Percentiles rank a stretch among this genome's conserved stretches.
Evolutionary conservation across 2,329 filamentous ascomycete genomes (phyloP).

Genomic region (Diaporthe aspalathi): DNA sequence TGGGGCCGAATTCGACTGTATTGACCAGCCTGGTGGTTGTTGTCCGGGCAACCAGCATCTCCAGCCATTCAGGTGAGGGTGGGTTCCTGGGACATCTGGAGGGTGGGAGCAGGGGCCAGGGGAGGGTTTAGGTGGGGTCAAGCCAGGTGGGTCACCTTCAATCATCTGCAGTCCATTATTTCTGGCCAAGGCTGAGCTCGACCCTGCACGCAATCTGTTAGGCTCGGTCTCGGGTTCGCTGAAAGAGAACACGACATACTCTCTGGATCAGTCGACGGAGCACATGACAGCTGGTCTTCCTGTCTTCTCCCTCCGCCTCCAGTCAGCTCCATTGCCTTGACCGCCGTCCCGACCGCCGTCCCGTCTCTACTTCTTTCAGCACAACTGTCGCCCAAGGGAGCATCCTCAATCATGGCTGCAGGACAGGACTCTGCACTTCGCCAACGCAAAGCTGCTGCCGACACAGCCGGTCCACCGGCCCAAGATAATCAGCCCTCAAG

Average conservation of each 20-base stretch:
- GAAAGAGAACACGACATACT: conserved; percentile 22
- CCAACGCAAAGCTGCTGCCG: conserved; percentile 33
- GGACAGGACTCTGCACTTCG: conserved; percentile 37
- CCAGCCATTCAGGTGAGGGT: conserved; percentile 6
- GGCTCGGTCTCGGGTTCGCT: conserved; percentile 22
- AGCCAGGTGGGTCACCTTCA: too few relatives aligned
- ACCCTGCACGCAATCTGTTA: conserved; percentile 9
- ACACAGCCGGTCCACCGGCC: neutral
- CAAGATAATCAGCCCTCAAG: neutral
- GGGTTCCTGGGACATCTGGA: too few relatives aligned
- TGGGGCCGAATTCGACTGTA: neutral
- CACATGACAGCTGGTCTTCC: conserved; percentile 3
- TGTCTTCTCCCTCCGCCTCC: neutral
- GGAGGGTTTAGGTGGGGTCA: too few relatives aligned
- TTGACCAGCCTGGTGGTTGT: conserved; percentile 13
- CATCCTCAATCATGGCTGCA: conserved; percentile 21
- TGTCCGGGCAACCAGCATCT: conserved; percentile 18
- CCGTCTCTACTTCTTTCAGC: neutral
- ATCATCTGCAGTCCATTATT: conserved; percentile 15
- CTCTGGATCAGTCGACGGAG: neutral
- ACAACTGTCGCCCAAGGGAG: neutral
- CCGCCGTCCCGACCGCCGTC: neutral
- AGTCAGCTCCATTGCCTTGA: neutral
- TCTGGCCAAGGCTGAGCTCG: neutral
- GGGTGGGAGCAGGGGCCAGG: too few relatives aligned